A percentile compares a stretch with the other conserved stretches of the same genome.
These are phyloP conservation scores for Globisporangium megalacanthum DNA, from an alignment of 352 stramenopile species.

Conservation along the genomic window DNA sequence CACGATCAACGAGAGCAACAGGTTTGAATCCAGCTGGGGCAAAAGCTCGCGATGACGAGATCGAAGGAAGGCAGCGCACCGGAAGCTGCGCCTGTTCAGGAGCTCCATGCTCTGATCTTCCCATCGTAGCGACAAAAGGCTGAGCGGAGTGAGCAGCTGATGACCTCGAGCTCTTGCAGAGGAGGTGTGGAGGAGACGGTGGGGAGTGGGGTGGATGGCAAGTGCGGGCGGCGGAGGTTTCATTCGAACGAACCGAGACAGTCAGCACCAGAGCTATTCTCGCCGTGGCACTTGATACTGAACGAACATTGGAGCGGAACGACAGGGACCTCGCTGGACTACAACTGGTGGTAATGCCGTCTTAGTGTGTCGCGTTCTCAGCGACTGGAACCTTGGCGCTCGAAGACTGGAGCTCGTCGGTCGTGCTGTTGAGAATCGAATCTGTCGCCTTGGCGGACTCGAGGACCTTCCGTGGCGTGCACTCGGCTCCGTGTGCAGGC, in stretches of 20 bases:
- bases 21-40: no score
- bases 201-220: no score
- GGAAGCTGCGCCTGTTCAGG: neutral
- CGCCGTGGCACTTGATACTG: no score
- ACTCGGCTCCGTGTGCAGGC: constrained; percentile 14
- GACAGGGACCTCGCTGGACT: no score
- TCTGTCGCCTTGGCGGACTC: constrained; percentile 45
- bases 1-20: neutral
- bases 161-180: neutral
- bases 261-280: no score
- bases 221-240: no score
- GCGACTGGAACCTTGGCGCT: neutral
- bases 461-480: constrained; percentile 48
- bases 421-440: constrained; percentile 28
- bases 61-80: neutral
- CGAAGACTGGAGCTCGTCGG: constrained; percentile 1
- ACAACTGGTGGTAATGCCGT: no score
- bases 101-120: constrained; percentile 5
- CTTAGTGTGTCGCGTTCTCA: no score
- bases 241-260: no score
- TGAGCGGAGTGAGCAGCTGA: no score
- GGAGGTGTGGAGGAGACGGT: neutral
- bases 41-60: no score
- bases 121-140: neutral
- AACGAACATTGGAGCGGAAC: no score